These are phyloP conservation scores for Boletus speciosus DNA, from an alignment of 768 basidiomycete species.

Conservation along the genomic window DNA sequence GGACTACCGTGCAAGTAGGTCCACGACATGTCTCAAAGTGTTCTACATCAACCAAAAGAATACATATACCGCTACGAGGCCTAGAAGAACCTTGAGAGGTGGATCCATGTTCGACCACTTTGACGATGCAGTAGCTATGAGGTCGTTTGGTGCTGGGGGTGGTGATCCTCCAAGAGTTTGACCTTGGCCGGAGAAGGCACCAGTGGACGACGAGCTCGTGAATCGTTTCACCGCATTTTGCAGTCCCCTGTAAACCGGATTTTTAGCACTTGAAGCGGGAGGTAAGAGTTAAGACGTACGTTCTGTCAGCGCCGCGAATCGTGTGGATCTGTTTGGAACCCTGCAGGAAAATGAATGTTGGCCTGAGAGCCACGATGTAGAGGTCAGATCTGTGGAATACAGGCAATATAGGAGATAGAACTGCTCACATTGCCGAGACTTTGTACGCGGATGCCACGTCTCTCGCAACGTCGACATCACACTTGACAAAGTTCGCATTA, in stretches of 20 bases:
- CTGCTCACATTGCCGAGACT: conserved; percentile 68
- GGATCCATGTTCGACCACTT: conserved; percentile 54
- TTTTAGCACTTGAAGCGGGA: conserved; percentile 2
- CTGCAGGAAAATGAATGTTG: conserved; percentile 77
- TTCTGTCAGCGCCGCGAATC: conserved; percentile 67
- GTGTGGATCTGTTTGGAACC: conserved; percentile 64
- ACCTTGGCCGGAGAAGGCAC: conserved; percentile 68
- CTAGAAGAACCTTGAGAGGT: conserved; percentile 63
- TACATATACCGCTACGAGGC: conserved; percentile 59
- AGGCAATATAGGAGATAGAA: neutral
- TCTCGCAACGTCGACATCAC: conserved; percentile 67
- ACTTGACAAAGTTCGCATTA: conserved; percentile 79
- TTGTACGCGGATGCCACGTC: conserved; percentile 65
- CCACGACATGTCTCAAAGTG: neutral
- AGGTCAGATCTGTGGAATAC: neutral
- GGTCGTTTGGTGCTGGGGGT: conserved; percentile 34
- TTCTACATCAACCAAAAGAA: conserved; percentile 45
- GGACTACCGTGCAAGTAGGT: neutral
- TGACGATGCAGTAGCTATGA: conserved; percentile 33
- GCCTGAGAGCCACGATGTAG: conserved; percentile 44
- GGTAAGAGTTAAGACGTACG: conserved; percentile 39
- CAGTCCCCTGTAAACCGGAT: conserved; percentile 45
- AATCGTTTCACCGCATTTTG: conserved; percentile 57
- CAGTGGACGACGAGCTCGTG: conserved; percentile 36
- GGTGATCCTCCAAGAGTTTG: conserved; percentile 61